These are phyloP conservation scores for Cantharellus cinnabarinus DNA, from an alignment of 768 basidiomycete species.

Conservation along the genomic window DNA sequence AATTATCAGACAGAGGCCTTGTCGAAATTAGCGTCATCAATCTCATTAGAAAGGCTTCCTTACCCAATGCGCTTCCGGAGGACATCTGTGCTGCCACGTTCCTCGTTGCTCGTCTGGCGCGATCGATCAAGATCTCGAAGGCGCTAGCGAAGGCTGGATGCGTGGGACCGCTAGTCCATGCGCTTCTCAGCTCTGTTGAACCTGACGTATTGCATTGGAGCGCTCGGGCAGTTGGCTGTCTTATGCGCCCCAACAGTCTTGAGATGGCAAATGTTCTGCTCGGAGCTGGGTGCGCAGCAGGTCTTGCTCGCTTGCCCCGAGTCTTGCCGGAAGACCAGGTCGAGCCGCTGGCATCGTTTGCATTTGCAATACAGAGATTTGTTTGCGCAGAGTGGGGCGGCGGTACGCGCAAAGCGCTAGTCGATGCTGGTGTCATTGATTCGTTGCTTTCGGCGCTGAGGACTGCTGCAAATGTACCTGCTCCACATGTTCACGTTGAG, in stretches of 20 bases:
- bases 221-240: conserved; percentile 5
- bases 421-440: conserved; percentile 6
- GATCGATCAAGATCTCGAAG: conserved; percentile 6
- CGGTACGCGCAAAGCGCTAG: conserved; percentile 4
- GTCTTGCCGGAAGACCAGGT: conserved; percentile 4
- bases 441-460: conserved; percentile 4
- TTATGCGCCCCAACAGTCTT: conserved; percentile 7
- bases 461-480: conserved; percentile 4
- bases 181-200: background rate
- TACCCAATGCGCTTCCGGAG: background rate
- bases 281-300: conserved; percentile 3
- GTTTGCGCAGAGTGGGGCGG: conserved; percentile 1
- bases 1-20: background rate
- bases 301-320: conserved; percentile 3
- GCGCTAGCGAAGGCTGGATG: conserved; percentile 3
- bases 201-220: conserved; percentile 7
- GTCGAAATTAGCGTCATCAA: background rate
- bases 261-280: conserved; percentile 6
- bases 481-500: conserved; percentile 4
- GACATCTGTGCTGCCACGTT: conserved; percentile 3
- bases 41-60: background rate
- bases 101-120: conserved; percentile 3
- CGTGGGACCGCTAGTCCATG: conserved; percentile 3
- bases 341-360: conserved; percentile 4
- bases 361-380: conserved; percentile 6